A percentile compares a stretch with the other conserved stretches of the same genome.
Conservation (phyloP, 768 basidiomycete genomes). For the Leccinellum luteum region DNA sequence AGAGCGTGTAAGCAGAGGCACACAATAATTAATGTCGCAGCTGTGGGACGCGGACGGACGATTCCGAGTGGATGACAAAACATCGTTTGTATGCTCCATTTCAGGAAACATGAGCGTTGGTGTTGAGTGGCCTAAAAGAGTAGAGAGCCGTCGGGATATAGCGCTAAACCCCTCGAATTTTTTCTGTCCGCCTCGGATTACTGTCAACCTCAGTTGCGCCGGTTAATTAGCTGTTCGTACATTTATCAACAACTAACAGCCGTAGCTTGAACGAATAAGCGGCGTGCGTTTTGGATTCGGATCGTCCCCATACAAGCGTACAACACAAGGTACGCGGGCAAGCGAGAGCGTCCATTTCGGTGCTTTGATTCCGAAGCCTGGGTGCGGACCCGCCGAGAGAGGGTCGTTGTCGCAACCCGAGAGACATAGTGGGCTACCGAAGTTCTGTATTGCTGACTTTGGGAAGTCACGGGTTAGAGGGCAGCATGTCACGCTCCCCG, state of each 20-base stretch:
- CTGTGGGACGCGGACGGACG: background rate
- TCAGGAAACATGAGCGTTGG: background rate
- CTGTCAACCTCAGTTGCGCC: background rate
- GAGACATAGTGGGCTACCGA: background rate
- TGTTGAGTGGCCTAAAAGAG: background rate
- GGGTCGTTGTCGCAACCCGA: background rate
- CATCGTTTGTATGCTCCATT: background rate
- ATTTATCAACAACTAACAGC: background rate
- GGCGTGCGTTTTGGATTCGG: background rate
- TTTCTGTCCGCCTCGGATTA: background rate
- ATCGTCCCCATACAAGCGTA: background rate
- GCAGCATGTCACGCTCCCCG: no score
- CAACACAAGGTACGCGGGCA: background rate
- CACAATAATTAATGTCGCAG: background rate
- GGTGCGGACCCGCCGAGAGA: no score
- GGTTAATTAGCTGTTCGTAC: background rate
- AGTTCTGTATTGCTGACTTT: no score
- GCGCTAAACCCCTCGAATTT: background rate
- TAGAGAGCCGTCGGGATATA: no score
- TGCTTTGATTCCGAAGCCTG: background rate
- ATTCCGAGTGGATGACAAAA: background rate
- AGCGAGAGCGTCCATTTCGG: background rate
- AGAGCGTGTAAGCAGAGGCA: background rate
- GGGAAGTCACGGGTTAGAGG: no score
- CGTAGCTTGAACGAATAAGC: background rate